A percentile compares a stretch with the other conserved stretches of the same genome.
These are phyloP conservation scores for Amanita pseudoporphyria DNA, from an alignment of 768 basidiomycete genomes.

Conservation along the genomic window DNA sequence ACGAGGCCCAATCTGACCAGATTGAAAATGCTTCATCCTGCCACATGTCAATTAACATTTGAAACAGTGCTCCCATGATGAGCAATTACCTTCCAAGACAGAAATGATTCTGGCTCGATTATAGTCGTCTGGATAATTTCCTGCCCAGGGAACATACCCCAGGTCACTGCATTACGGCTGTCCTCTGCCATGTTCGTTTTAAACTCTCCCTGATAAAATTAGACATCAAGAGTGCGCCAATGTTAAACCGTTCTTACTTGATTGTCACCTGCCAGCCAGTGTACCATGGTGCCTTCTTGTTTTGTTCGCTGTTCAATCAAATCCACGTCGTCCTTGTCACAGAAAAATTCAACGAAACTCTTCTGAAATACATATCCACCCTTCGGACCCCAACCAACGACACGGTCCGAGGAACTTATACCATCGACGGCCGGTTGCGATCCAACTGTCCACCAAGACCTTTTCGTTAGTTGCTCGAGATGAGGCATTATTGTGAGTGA, in stretches of 20 bases:
- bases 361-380: constrained; percentile 97
- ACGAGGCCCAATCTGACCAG: constrained; percentile 91
- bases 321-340: constrained; percentile 45
- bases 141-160: constrained; percentile 97
- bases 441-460: constrained; percentile 93
- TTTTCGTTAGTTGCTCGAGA: constrained; percentile 64
- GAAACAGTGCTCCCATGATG: background rate
- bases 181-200: constrained; percentile 71
- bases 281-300: constrained; percentile 54
- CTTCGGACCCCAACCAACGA: constrained; percentile 90
- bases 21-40: constrained; percentile 96
- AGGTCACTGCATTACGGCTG: constrained; percentile 91
- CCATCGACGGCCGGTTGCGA: constrained; percentile 94
- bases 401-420: constrained; percentile 56
- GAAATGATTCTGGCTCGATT: constrained; percentile 90
- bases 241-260: constrained; percentile 36
- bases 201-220: constrained; percentile 52
- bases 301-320: constrained; percentile 32
- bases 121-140: constrained; percentile 96
- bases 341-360: constrained; percentile 96
- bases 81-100: constrained; percentile 81
- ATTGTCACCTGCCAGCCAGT: constrained; percentile 79
- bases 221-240: background rate
- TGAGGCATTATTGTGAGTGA: constrained; percentile 72
- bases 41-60: background rate